Percentiles rank a stretch among this genome's conserved stretches.
Evolutionary conservation across 768 basidiomycete species (phyloP).

Genomic region (Hypsizygus marmoreus): DNA sequence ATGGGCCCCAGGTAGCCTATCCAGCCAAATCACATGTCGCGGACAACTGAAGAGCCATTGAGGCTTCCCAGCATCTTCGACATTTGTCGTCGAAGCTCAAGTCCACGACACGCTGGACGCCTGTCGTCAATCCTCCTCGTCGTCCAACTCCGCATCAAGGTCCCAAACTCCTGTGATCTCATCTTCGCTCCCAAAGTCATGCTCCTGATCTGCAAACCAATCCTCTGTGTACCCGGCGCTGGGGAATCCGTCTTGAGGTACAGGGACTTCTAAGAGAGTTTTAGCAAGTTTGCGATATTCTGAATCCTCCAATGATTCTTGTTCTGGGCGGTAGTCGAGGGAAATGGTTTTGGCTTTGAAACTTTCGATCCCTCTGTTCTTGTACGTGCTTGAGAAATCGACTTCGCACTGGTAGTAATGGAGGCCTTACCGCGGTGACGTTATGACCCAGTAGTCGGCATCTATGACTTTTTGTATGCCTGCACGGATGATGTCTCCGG

Average conservation of each 20-base stretch:
- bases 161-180: slow-evolving; percentile 7
- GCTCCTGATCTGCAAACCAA: slow-evolving; percentile 5
- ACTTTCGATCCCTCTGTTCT: neutral
- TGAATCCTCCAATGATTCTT: too few species aligned
- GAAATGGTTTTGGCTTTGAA: neutral
- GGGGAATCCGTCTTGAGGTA: neutral
- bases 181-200: slow-evolving; percentile 6
- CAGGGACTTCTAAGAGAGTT: too few species aligned
- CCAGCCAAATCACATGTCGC: too few species aligned
- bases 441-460: slow-evolving; percentile 1
- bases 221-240: neutral
- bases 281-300: too few species aligned
- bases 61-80: too few species aligned
- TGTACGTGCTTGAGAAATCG: neutral
- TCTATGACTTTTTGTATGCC: neutral
- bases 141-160: neutral
- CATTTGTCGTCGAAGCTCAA: neutral
- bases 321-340: too few species aligned
- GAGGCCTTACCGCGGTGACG: neutral
- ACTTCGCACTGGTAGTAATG: neutral
- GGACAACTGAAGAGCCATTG: too few species aligned
- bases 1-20: too few species aligned
- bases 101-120: too few species aligned
- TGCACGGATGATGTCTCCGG: neutral
- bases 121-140: neutral